Percentiles rank a stretch among this genome's conserved stretches.
phyloP scores from a whole-genome alignment of 2,329 filamentous ascomycete species.

The Diaporthe ampelina region DNA sequence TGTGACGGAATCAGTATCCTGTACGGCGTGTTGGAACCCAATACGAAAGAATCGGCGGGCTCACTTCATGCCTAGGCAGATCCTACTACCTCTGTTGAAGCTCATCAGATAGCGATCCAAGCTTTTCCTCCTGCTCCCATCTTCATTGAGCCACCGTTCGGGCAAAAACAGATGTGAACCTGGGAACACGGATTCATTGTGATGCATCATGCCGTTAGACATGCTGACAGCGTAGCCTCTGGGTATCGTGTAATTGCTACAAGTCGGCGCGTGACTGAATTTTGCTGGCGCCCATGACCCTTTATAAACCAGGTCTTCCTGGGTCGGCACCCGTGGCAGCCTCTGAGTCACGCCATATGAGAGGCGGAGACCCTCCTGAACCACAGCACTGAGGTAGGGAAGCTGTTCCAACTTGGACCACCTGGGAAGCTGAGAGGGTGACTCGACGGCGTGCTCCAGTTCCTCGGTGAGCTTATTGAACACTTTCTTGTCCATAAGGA shows the following conservation, averaged over 20 bases:
- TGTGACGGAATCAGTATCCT: not conserved
- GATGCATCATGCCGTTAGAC: slow-evolving; percentile 28
- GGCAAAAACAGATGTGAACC: slow-evolving; percentile 7
- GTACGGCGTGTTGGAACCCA: not conserved
- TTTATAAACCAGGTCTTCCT: slow-evolving; percentile 26
- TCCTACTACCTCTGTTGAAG: slow-evolving; percentile 43
- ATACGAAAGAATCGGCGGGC: slow-evolving; percentile 11
- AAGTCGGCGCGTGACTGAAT: not conserved
- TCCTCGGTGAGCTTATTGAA: slow-evolving; percentile 5
- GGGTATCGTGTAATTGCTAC: slow-evolving; percentile 36
- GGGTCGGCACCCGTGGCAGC: slow-evolving; percentile 38
- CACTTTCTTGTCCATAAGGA: not conserved
- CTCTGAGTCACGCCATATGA: slow-evolving; percentile 43
- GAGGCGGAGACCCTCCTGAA: slow-evolving; percentile 45
- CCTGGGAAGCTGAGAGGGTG: slow-evolving; percentile 39
- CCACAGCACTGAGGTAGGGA: slow-evolving; percentile 44
- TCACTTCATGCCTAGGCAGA: slow-evolving; percentile 46
- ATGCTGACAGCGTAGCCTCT: slow-evolving; percentile 15
- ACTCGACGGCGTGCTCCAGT: slow-evolving; percentile 17
- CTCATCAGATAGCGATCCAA: not conserved
- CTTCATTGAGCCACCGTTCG: slow-evolving; percentile 46
- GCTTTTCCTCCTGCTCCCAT: not conserved
- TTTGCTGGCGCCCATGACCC: not conserved
- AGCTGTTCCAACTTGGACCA: slow-evolving; percentile 44
- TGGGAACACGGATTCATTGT: slow-evolving; percentile 21